Base-by-base conservation (phyloP, 2,329 filamentous ascomycete genomes). In the Huntiella savannae region DNA sequence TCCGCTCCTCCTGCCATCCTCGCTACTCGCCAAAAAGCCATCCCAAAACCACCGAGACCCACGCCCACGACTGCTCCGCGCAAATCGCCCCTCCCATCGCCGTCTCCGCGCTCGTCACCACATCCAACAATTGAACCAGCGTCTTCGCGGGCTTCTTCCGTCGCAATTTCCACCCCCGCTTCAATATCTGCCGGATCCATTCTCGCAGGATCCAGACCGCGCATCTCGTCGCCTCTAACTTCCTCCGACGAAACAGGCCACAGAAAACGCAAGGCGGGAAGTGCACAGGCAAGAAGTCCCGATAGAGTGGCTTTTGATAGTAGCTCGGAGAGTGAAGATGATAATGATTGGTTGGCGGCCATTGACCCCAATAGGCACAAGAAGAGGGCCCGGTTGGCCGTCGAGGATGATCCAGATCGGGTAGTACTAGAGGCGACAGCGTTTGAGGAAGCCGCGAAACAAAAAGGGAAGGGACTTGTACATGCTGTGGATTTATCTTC, bases 401-500 rank as follows among this genome's bases (percentile, higher is more conserved):
- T 49, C n/a, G 43, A 47, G 15, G 44, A 49, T 36, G 43, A 46
- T 40, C 43, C 48, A 4, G 35, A 42, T 36, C 40, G 48, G 15
- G 16, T 47, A 13, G 19, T 49, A 7, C 28, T 49, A 17, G 47
- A 45, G 15, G 35, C n/a, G 11, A 12, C 33, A 13, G 37, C 47
- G 16, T 49, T 46, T 15, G 47, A 49, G 11, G 43, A 49, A 13
- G 7, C 11, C 11, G 33, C 38, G 13, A 40, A 60, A 5, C 55
- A 63, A 36, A 60, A 63, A 36, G 61, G 60, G 17, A 58, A 66
- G 33, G 56, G 59, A 33, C 68, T 78, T 49, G 69, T 79, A 22
- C 74, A 79, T 53, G 74, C 74, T 4, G 68, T 67, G 4, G 65
- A 75, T 52, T 65, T 78, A 16, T 69, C 69, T 34, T 71, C 65